Conservation (phyloP, 108 stramenopile genomes). For the Nitzschia putrida region DNA sequence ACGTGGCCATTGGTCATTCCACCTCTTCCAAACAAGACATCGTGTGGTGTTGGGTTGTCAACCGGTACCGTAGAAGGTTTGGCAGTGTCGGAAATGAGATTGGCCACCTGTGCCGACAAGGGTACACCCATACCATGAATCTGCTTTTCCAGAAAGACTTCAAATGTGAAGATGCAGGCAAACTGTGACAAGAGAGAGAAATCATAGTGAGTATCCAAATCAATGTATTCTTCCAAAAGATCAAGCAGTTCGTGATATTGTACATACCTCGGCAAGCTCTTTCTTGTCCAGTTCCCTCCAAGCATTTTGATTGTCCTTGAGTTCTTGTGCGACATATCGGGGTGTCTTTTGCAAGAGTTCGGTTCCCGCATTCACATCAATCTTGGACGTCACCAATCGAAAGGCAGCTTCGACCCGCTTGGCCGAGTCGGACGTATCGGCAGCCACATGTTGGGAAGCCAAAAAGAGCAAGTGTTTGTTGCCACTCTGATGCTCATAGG, state of each 20-base stretch:
- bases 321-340: constrained; percentile 33
- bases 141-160: constrained; percentile 51
- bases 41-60: constrained; percentile 27
- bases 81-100: constrained; percentile 14
- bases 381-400: constrained; percentile 27
- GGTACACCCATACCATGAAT: constrained; percentile 27
- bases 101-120: constrained; percentile 18
- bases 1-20: constrained; percentile 79
- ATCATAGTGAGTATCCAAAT: no score
- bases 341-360: constrained; percentile 26
- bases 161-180: constrained; percentile 47
- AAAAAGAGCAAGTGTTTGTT: constrained; percentile 49
- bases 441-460: constrained; percentile 40
- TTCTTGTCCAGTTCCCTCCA: constrained; percentile 29
- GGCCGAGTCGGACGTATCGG: constrained; percentile 22
- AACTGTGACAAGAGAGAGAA: constrained; percentile 25
- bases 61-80: constrained; percentile 38
- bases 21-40: constrained; percentile 47
- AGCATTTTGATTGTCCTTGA: constrained; percentile 18
- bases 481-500: constrained; percentile 47
- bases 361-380: constrained; percentile 29
- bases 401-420: constrained; percentile 41
- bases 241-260: no score
- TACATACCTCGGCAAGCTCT: constrained; percentile 33
- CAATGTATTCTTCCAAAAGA: no score